Conservation (phyloP, 768 basidiomycete species). For the Pulveroboletus sp. region DNA sequence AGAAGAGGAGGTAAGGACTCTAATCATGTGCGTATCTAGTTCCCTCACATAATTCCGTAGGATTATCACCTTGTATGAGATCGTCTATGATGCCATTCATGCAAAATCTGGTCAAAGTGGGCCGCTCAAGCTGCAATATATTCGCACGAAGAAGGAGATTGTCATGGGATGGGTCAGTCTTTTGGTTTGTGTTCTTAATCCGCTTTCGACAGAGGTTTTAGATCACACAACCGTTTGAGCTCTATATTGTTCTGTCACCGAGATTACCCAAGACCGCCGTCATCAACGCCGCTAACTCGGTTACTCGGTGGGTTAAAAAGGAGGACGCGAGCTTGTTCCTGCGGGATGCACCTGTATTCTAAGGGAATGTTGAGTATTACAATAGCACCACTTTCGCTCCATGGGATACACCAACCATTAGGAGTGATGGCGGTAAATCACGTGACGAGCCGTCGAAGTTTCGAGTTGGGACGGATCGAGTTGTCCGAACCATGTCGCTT, state of each 20-base stretch:
- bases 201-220: conserved; percentile 29
- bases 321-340: conserved; percentile 83
- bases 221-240: conserved; percentile 92
- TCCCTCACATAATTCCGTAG: conserved; percentile 37
- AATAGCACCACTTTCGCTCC: no score
- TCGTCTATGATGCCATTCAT: conserved; percentile 83
- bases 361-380: no score
- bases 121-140: conserved; percentile 81
- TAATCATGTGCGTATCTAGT: not conserved
- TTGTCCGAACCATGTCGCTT: conserved; percentile 19
- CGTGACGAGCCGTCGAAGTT: no score
- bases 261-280: conserved; percentile 83
- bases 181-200: not conserved
- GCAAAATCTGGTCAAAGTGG: conserved; percentile 81
- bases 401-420: no score
- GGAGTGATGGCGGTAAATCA: no score
- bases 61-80: conserved; percentile 83
- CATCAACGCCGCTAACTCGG: conserved; percentile 84
- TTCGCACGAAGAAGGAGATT: conserved; percentile 80
- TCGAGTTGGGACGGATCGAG: no score
- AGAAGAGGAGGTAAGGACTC: conserved; percentile 53
- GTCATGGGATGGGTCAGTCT: conserved; percentile 89
- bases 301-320: conserved; percentile 87
- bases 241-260: conserved; percentile 82
- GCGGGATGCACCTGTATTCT: conserved; percentile 88